Evolutionary conservation across 1,284 basidiomycete genomes (phyloP), one percentile per base, ranked within the genome.

Genomic region (Leucoagaricus sp.): DNA sequence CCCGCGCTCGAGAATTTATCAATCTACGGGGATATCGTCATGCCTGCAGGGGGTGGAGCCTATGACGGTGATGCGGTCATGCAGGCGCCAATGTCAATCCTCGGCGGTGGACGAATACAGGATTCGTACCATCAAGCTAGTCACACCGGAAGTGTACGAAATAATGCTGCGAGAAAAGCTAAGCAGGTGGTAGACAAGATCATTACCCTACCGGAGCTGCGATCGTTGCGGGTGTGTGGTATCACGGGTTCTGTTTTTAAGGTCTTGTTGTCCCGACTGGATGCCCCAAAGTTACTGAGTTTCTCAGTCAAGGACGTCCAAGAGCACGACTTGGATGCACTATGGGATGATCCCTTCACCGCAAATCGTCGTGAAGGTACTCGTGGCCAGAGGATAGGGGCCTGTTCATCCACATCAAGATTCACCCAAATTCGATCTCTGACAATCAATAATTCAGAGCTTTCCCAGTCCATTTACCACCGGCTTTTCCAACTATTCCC

Each of bases 291-390:
- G 21, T 64, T 79, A n/a, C 61, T 69, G 28, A 73, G 71, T 17
- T 61, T 79, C 40, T 66, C 68, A 6, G 62, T 79, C 53, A 76
- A 77, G 55, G 70, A 67, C 10, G 62, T 73, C 10, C 71, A 73
- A 29, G 71, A 74, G 28, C 61, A 65, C 47, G 77, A 78, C 53
- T 65, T 75, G 0, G 69, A 73, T 52, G 54, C 53, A 3, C 67
- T 77, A 49, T 67, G 66, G 58, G 42, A 47, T 31, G 54, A 64
- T n/a, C 23, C 8, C 31, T 33, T 29, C 15, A 3, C 26, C 46
- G 10, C 19, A 5, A 31, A 21, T 15, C 10, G 15, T n/a, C n/a
- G 9, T 17, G 44, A n/a, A 6, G 2, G 2, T 10, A 31, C 21
- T 31, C 23, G 21, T 46, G 21, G 13, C 5, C 31, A 31, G 25